These are phyloP conservation scores for Coemansia erecta DNA, from an alignment of 192 early-diverging fungal species.

Conservation along the genomic window DNA sequence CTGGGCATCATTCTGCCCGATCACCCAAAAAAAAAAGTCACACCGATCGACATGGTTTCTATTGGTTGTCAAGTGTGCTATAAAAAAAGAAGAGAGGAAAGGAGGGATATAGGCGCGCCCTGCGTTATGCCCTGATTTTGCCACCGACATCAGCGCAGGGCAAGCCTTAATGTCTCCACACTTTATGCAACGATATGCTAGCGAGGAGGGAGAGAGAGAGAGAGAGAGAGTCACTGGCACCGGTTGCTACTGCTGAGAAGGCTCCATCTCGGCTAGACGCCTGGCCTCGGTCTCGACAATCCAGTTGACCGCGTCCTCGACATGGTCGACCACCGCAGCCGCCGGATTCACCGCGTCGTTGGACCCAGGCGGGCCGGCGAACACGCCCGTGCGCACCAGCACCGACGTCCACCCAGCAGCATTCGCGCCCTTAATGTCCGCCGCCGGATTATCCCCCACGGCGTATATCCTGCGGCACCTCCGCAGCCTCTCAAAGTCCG, in stretches of 20 bases:
- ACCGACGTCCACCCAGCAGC: constrained; percentile 70
- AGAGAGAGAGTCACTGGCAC: too few relatives aligned
- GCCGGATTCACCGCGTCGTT: constrained; percentile 61
- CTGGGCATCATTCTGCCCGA: too few relatives aligned
- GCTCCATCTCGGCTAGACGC: neutral
- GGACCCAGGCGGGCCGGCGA: constrained; percentile 43
- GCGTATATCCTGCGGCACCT: constrained; percentile 50
- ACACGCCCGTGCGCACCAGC: constrained; percentile 72
- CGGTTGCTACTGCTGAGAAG: neutral
- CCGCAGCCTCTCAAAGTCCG: constrained; percentile 5
- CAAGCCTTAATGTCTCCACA: too few relatives aligned
- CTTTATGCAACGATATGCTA: too few relatives aligned
- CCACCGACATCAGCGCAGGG: too few relatives aligned
- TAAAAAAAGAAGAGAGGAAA: too few relatives aligned
- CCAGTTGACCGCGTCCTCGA: constrained; percentile 63
- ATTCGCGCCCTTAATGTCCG: constrained; percentile 76
- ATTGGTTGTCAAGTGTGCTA: too few relatives aligned
- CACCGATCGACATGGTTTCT: too few relatives aligned
- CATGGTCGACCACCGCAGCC: constrained; percentile 58
- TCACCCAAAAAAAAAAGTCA: too few relatives aligned
- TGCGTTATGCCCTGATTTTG: too few relatives aligned
- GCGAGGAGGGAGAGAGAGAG: too few relatives aligned
- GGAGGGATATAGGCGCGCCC: too few relatives aligned
- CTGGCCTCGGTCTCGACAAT: constrained; percentile 36
- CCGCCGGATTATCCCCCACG: constrained; percentile 67